Evolutionary conservation across 495 filamentous ascomycete genomes (phyloP).

Genomic region (Jackrogersella minutella): DNA sequence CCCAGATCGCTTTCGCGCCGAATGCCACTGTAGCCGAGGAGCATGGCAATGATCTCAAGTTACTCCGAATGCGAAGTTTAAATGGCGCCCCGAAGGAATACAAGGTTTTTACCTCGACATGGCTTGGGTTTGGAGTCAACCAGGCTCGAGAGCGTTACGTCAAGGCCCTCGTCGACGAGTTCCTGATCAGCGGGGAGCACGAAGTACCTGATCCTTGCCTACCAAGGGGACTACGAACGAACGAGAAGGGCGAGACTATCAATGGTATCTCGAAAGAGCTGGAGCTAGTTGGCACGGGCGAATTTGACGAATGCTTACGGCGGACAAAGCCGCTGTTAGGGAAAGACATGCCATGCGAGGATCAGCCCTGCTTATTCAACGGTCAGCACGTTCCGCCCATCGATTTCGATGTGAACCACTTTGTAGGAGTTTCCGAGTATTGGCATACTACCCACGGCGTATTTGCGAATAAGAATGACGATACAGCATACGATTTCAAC

Average conservation of each 20-base stretch:
- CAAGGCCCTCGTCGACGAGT: conserved; percentile 68
- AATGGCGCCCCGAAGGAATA: conserved; percentile 81
- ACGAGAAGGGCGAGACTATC: conserved; percentile 64
- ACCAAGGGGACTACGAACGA: conserved; percentile 76
- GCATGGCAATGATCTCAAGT: conserved; percentile 87
- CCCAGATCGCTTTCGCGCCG: conserved; percentile 96
- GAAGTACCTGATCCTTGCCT: conserved; percentile 94
- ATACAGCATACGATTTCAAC: conserved; percentile 85
- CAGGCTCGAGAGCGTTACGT: conserved; percentile 87
- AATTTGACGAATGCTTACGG: conserved; percentile 84
- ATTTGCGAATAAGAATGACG: conserved; percentile 80
- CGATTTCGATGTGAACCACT: conserved; percentile 97
- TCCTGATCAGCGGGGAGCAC: conserved; percentile 56
- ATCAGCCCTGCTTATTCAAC: conserved; percentile 86
- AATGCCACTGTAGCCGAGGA: conserved; percentile 90
- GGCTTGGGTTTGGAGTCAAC: conserved; percentile 95
- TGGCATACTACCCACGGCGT: conserved; percentile 99
- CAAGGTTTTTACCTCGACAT: conserved; percentile 91
- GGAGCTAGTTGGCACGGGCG: conserved; percentile 78
- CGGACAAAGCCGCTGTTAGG: conserved; percentile 87
- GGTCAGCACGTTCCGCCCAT: conserved; percentile 93
- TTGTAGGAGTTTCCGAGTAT: conserved; percentile 97
- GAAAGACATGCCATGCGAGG: conserved; percentile 84
- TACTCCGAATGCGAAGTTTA: conserved; percentile 83
- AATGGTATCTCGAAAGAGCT: conserved; percentile 42